A percentile compares a stretch with the other conserved stretches of the same genome.
Conservation (phyloP, 345 rosid genomes). For the Arabis hirsuta region DNA sequence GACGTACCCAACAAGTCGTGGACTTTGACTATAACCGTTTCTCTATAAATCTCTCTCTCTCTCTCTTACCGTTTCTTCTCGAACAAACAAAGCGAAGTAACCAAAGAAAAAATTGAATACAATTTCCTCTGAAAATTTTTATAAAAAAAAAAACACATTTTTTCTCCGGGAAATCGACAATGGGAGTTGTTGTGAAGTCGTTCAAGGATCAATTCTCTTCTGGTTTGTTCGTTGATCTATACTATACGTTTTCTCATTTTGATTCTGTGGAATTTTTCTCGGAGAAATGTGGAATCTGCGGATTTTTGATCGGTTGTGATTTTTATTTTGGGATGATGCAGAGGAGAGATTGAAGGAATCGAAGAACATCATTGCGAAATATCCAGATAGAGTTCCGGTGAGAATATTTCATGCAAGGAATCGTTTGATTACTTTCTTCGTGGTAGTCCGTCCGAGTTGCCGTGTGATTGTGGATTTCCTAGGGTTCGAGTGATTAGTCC, state of each 20-base stretch:
- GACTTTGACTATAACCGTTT: constrained; percentile 11
- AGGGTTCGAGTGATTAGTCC: not conserved
- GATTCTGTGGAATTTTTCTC: not conserved
- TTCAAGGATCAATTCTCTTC: constrained; percentile 46
- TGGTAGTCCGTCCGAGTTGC: constrained; percentile 20
- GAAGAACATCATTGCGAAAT: constrained; percentile 53
- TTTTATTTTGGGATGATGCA: constrained; percentile 17
- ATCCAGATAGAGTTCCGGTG: constrained; percentile 77
- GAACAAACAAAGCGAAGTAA: constrained; percentile 30
- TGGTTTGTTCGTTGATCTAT: constrained; percentile 22
- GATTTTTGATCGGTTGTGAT: not conserved
- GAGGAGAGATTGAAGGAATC: constrained; percentile 71
- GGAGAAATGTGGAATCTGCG: not conserved
- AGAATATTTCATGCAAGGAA: constrained; percentile 22
- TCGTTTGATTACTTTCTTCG: constrained; percentile 4
- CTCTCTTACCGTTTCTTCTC: constrained; percentile 29
- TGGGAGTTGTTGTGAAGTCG: constrained; percentile 43
- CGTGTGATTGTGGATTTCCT: constrained; percentile 26
- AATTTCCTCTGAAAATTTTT: not conserved
- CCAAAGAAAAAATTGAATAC: constrained; percentile 31
- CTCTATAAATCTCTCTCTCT: constrained; percentile 13
- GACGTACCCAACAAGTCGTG: constrained; percentile 8
- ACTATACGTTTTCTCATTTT: not conserved
- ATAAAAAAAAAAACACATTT: not conserved
- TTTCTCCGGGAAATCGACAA: constrained; percentile 2